phyloP scores from a whole-genome alignment of 1,139 yeast species.

The Lodderomyces theae region DNA sequence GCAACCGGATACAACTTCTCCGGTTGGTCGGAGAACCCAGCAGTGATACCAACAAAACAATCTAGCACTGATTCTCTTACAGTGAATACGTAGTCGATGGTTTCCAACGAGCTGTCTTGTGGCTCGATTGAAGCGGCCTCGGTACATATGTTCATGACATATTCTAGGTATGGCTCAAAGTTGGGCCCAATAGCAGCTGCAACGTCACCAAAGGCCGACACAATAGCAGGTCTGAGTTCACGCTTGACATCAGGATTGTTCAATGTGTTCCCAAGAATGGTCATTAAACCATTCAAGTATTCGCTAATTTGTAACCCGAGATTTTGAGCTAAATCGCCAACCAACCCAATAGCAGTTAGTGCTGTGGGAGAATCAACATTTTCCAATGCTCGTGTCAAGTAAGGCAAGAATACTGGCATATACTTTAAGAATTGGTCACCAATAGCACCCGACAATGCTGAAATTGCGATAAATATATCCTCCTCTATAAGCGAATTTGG shows the following conservation, averaged over 20 bases:
- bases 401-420: slow-evolving; percentile 81
- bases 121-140: slow-evolving; percentile 55
- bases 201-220: slow-evolving; percentile 96
- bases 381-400: slow-evolving; percentile 69
- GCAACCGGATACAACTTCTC: slow-evolving; percentile 62
- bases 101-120: slow-evolving; percentile 64
- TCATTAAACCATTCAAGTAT: slow-evolving; percentile 80
- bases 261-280: slow-evolving; percentile 69
- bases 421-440: slow-evolving; percentile 70
- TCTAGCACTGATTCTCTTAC: slow-evolving; percentile 87
- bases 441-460: slow-evolving; percentile 82
- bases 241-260: slow-evolving; percentile 65
- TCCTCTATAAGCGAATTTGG: slow-evolving; percentile 85
- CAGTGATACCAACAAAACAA: slow-evolving; percentile 92
- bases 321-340: slow-evolving; percentile 96
- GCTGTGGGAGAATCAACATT: slow-evolving; percentile 84
- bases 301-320: slow-evolving; percentile 70
- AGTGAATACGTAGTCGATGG: slow-evolving; percentile 68
- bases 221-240: slow-evolving; percentile 80
- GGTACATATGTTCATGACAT: slow-evolving; percentile 69
- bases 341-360: slow-evolving; percentile 87
- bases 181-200: slow-evolving; percentile 81
- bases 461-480: slow-evolving; percentile 87
- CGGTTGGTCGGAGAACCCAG: slow-evolving; percentile 76
- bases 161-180: slow-evolving; percentile 72